Conservation (phyloP, 2,329 filamentous ascomycete genomes). For the Colletotrichum brevisporum region DNA sequence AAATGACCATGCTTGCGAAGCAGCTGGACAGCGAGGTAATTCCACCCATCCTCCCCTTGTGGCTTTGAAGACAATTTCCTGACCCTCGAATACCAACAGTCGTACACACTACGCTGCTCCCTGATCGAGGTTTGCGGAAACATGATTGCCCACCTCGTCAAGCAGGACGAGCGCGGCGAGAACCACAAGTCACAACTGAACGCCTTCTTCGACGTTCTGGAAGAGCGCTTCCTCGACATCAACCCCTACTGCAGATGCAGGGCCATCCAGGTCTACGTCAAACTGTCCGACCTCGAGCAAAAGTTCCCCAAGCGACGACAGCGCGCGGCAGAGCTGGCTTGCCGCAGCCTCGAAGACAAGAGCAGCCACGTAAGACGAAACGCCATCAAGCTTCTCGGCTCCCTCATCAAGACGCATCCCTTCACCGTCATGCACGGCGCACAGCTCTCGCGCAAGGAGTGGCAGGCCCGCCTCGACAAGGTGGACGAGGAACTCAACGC, state of each 20-base stretch:
- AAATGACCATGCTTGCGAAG: constrained; percentile 95
- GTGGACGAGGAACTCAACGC: constrained; percentile 87
- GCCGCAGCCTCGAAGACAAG: constrained; percentile 94
- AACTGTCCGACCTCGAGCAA: constrained; percentile 92
- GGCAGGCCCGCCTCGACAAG: constrained; percentile 84
- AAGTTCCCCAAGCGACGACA: constrained; percentile 96
- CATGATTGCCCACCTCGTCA: constrained; percentile 90
- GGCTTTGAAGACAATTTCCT: background rate
- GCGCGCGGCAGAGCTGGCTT: constrained; percentile 87
- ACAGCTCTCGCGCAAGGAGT: constrained; percentile 86
- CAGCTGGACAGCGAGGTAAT: constrained; percentile 91
- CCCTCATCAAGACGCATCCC: constrained; percentile 92
- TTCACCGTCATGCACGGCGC: constrained; percentile 94
- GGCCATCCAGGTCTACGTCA: constrained; percentile 93
- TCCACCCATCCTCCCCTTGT: background rate
- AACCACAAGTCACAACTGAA: constrained; percentile 96
- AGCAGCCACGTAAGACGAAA: constrained; percentile 97
- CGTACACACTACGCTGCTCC: constrained; percentile 92
- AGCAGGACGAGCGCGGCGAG: constrained; percentile 90
- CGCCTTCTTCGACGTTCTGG: constrained; percentile 95
- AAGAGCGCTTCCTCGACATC: constrained; percentile 95
- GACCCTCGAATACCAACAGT: constrained; percentile 59
- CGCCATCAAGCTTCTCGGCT: constrained; percentile 91
- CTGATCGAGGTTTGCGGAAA: constrained; percentile 98
- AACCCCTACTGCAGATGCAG: constrained; percentile 96